A percentile compares a stretch with the other conserved stretches of the same genome.
phyloP scores from a whole-genome alignment of 805 yeast species.

The Nakazawaea pomicola region DNA sequence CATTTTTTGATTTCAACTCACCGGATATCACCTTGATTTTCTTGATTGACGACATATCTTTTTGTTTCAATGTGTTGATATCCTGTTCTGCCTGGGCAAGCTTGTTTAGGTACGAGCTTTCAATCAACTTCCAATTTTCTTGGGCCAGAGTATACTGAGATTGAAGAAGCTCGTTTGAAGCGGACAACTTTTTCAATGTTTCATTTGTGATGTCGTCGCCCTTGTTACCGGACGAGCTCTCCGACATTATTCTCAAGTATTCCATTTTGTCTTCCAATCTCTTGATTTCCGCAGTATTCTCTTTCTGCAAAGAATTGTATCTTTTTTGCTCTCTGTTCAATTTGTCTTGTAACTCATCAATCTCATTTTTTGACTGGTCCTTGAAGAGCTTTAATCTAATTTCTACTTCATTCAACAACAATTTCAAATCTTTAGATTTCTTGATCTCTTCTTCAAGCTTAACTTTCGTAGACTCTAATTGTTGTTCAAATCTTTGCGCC shows the following conservation, averaged over 20 bases:
- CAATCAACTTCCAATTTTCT: slow-evolving; percentile 80
- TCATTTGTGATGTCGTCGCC: slow-evolving; percentile 17
- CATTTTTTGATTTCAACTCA: slow-evolving; percentile 31
- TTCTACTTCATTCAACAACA: slow-evolving; percentile 18
- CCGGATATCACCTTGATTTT: slow-evolving; percentile 25
- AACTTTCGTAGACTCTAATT: slow-evolving; percentile 26
- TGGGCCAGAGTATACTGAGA: slow-evolving; percentile 70
- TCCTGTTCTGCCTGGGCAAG: slow-evolving; percentile 41
- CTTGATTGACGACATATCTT: slow-evolving; percentile 23
- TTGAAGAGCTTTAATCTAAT: slow-evolving; percentile 20
- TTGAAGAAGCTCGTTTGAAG: slow-evolving; percentile 54
- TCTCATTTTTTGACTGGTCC: slow-evolving; percentile 19
- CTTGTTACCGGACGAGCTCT: slow-evolving; percentile 27
- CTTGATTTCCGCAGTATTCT: slow-evolving; percentile 40
- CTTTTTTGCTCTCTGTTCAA: slow-evolving; percentile 23
- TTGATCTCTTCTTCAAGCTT: slow-evolving; percentile 30
- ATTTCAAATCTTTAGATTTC: slow-evolving; percentile 17
- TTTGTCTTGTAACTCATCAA: slow-evolving; percentile 23
- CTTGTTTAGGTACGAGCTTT: slow-evolving; percentile 52
- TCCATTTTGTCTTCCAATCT: slow-evolving; percentile 70
- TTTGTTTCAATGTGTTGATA: slow-evolving; percentile 30
- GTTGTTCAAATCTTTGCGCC: slow-evolving; percentile 28
- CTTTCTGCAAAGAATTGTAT: slow-evolving; percentile 23
- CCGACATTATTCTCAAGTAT: slow-evolving; percentile 56
- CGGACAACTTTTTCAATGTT: slow-evolving; percentile 36